Percentiles rank a stretch among this genome's conserved stretches.
phyloP scores from a whole-genome alignment of 208 protist species.

The Wallacemonas sp. region DNA sequence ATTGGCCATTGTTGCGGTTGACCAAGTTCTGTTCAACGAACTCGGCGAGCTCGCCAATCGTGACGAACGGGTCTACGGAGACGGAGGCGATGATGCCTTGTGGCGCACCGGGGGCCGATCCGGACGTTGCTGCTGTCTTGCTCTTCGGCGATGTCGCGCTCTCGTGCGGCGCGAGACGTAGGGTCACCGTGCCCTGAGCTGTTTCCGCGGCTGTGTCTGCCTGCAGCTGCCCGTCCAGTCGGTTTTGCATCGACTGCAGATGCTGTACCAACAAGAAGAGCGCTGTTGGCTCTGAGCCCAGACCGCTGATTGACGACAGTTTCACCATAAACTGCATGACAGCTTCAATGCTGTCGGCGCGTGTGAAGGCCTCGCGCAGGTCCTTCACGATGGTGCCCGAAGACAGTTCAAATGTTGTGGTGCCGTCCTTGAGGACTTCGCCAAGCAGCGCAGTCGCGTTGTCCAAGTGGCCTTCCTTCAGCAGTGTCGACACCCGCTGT shows the following conservation, averaged over 20 bases:
- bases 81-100: not conserved
- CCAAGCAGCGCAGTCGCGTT: slow-evolving; percentile 40
- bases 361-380: slow-evolving; percentile 17
- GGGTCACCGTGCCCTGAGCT: not conserved
- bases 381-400: slow-evolving; percentile 50
- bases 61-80: slow-evolving; percentile 6
- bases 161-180: slow-evolving; percentile 2
- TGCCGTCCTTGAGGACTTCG: slow-evolving; percentile 35
- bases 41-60: slow-evolving; percentile 20
- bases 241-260: slow-evolving; percentile 31
- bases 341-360: slow-evolving; percentile 23
- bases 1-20: slow-evolving; percentile 13
- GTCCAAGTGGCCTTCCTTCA: slow-evolving; percentile 37
- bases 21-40: slow-evolving; percentile 22
- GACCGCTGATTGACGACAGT: slow-evolving; percentile 9
- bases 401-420: slow-evolving; percentile 66
- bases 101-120: not conserved
- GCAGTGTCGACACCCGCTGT: slow-evolving; percentile 27
- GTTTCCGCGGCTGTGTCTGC: not conserved
- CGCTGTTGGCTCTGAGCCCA: not conserved
- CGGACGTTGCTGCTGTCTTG: not conserved
- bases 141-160: no score
- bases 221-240: slow-evolving; percentile 5
- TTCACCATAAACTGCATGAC: slow-evolving; percentile 26
- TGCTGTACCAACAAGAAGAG: slow-evolving; percentile 26